Percentiles rank a stretch among this genome's conserved stretches.
phyloP scores from a whole-genome alignment of 208 protist species.

The Tritrichomonas foetus region DNA sequence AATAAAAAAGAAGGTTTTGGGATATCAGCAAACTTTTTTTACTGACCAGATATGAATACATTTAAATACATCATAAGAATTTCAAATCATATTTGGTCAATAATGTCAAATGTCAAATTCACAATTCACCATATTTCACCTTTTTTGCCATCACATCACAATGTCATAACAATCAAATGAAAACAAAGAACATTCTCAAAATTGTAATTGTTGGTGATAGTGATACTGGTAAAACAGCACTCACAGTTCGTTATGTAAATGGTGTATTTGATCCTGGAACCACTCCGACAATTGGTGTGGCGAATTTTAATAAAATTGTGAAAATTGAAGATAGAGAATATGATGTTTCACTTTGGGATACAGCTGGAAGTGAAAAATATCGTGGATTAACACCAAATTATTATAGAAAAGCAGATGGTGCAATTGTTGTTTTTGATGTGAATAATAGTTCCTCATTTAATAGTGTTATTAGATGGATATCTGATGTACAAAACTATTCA shows the following conservation, averaged over 20 bases:
- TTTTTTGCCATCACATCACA: too few relatives aligned
- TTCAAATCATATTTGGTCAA: too few relatives aligned
- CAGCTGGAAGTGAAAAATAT: background rate
- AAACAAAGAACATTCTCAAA: too few relatives aligned
- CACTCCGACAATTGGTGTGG: background rate
- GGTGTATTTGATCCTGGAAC: background rate
- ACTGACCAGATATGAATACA: too few relatives aligned
- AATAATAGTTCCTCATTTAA: background rate
- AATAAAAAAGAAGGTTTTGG: too few relatives aligned
- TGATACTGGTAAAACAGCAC: background rate
- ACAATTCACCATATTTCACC: too few relatives aligned
- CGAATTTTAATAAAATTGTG: background rate
- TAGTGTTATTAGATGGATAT: background rate
- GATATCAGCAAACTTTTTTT: too few relatives aligned
- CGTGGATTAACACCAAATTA: background rate
- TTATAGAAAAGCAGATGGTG: background rate
- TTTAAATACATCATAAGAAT: too few relatives aligned
- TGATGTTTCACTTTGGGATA: conserved; percentile 17
- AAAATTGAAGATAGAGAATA: background rate
- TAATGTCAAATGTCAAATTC: too few relatives aligned
- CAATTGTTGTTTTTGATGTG: conserved; percentile 2
- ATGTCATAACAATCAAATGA: too few relatives aligned
- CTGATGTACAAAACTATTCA: background rate
- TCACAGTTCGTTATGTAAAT: background rate
- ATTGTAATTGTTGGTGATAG: conserved; percentile 31